A percentile compares a stretch with the other conserved stretches of the same genome.
These are phyloP conservation scores for Saururus chinensis DNA, from an alignment of 164 flowering plant genomes.

Conservation along the genomic window DNA sequence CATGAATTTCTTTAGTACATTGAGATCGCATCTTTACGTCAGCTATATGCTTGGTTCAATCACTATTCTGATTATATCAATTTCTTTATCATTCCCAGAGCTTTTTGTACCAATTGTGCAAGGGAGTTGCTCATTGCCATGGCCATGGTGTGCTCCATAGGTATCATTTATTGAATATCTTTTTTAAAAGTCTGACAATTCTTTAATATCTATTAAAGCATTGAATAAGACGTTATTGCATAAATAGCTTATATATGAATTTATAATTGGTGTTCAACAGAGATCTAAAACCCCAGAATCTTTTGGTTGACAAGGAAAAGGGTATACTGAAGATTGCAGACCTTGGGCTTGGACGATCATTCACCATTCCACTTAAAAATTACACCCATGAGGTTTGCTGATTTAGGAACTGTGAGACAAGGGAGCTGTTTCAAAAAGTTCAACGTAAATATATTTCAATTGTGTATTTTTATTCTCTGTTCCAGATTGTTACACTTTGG, in stretches of 20 bases:
- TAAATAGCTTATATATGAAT: slow-evolving; percentile 6
- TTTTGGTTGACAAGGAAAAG: not conserved
- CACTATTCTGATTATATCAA: not conserved
- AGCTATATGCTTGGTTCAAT: not conserved
- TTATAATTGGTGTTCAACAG: not conserved
- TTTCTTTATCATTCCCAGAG: slow-evolving; percentile 25
- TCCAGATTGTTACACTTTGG: slow-evolving; percentile 92
- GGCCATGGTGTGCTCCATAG: slow-evolving; percentile 86
- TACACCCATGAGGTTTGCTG: slow-evolving; percentile 79
- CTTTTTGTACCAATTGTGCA: slow-evolving; percentile 75
- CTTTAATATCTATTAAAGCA: not conserved
- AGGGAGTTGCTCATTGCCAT: slow-evolving; percentile 94
- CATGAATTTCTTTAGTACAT: too few species aligned
- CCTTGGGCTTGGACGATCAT: slow-evolving; percentile 92
- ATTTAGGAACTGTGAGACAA: not conserved
- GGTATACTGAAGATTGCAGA: slow-evolving; percentile 82
- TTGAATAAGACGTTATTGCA: slow-evolving; percentile 42
- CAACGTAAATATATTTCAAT: too few species aligned
- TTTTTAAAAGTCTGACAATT: too few species aligned
- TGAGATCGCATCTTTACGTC: too few species aligned
- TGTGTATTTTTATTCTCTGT: slow-evolving; percentile 1
- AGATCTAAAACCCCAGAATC: not conserved
- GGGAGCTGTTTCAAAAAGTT: not conserved
- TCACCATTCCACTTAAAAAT: slow-evolving; percentile 90
- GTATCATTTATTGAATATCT: slow-evolving; percentile 2